These are phyloP conservation scores for Manihot esculenta DNA, from an alignment of 441 rosid genomes.

Conservation along the genomic window DNA sequence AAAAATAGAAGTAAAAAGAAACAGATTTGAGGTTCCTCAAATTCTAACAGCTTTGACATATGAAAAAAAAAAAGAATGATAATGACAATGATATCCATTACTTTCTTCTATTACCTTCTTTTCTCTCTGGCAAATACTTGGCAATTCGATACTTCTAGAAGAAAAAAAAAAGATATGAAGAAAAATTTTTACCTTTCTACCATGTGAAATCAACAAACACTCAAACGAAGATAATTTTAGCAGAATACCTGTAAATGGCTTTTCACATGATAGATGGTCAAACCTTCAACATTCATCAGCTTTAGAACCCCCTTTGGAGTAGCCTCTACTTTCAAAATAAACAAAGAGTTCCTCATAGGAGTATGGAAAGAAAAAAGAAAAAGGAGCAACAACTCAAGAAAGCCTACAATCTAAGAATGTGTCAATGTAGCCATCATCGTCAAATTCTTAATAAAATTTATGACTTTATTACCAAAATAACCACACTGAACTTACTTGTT, in stretches of 20 bases:
- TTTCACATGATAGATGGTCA: conserved; percentile 90
- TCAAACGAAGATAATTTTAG: conserved; percentile 17
- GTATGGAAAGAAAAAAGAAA: not conserved
- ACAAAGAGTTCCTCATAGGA: conserved; percentile 13
- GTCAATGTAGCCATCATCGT: not conserved
- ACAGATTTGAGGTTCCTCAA: not conserved
- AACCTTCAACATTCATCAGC: conserved; percentile 82
- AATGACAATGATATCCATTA: not conserved
- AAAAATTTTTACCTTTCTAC: conserved; percentile 20
- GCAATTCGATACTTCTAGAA: conserved; percentile 87
- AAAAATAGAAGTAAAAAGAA: not conserved
- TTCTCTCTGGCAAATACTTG: conserved; percentile 83
- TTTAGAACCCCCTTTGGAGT: conserved; percentile 88
- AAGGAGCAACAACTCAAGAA: not conserved
- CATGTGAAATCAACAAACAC: conserved; percentile 8
- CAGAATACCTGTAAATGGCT: conserved; percentile 84
- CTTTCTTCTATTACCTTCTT: conserved; percentile 56
- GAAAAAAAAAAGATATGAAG: conserved; percentile 15
- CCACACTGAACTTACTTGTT: not conserved
- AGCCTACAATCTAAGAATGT: not conserved
- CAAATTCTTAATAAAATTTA: not conserved
- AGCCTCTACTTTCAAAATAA: conserved; percentile 56
- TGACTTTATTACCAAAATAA: not conserved
- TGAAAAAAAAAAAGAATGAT: not conserved
- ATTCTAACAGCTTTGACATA: not conserved